These are phyloP conservation scores for Chlamydomonas reinhardtii DNA, from an alignment of 163 green algal species.

Conservation along the genomic window DNA sequence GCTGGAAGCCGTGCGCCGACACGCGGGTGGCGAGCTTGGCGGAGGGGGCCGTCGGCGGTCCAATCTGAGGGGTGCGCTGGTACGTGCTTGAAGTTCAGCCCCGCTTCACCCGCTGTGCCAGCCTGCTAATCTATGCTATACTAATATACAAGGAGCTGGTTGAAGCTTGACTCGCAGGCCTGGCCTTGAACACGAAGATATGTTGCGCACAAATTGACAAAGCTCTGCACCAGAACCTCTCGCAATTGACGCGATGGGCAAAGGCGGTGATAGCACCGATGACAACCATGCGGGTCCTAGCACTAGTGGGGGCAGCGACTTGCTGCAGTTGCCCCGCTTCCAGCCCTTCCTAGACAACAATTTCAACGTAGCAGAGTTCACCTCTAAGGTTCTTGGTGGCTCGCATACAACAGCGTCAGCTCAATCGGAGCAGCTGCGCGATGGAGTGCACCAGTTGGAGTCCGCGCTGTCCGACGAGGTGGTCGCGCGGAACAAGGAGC, in stretches of 20 bases:
- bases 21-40: no score
- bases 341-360: slow-evolving; percentile 70
- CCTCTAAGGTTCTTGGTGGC: slow-evolving; percentile 72
- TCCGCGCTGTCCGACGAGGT: slow-evolving; percentile 68
- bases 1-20: no score
- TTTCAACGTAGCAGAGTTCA: slow-evolving; percentile 86
- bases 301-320: not conserved
- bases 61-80: no score
- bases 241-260: slow-evolving; percentile 38
- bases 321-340: slow-evolving; percentile 65
- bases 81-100: no score
- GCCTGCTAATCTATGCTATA: no score
- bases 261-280: slow-evolving; percentile 49
- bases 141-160: no score
- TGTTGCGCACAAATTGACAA: no score
- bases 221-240: no score
- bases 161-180: no score
- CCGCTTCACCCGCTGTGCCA: no score
- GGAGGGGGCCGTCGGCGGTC: no score
- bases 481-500: slow-evolving; percentile 62
- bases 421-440: slow-evolving; percentile 75
- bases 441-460: slow-evolving; percentile 76
- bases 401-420: slow-evolving; percentile 76
- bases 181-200: no score
- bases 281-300: not conserved